Percentiles rank a stretch among this genome's conserved stretches.
Evolutionary conservation across 805 yeast species (phyloP).

Genomic region (Isabelozyma gotoi): DNA sequence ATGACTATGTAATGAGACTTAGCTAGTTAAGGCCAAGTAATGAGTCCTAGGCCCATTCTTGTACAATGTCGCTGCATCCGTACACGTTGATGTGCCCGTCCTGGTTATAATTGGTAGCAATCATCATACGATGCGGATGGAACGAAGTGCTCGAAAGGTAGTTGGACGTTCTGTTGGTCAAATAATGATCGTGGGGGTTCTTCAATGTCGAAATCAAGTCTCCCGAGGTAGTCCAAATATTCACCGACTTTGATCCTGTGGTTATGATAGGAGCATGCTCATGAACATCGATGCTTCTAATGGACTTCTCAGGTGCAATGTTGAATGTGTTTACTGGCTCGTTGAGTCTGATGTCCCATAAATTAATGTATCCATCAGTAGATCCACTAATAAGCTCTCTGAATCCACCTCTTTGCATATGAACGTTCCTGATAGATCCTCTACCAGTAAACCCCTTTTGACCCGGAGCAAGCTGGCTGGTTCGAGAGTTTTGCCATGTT

Average conservation of each 20-base stretch:
- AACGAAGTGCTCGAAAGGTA: constrained; percentile 69
- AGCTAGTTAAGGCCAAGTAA: too few species aligned
- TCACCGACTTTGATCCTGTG: constrained; percentile 77
- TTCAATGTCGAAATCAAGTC: constrained; percentile 63
- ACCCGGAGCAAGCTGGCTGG: constrained; percentile 14
- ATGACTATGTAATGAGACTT: too few species aligned
- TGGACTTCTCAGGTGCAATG: constrained; percentile 49
- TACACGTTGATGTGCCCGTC: constrained; percentile 70
- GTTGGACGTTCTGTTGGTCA: constrained; percentile 45
- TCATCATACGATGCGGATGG: constrained; percentile 93
- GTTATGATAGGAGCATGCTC: constrained; percentile 96
- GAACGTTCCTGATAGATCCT: constrained; percentile 71
- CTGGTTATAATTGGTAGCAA: constrained; percentile 82
- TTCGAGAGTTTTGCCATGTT: constrained; percentile 61
- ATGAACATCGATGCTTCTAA: constrained; percentile 77
- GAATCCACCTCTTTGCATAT: constrained; percentile 95
- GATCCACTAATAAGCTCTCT: constrained; percentile 86
- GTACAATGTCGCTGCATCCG: constrained; percentile 35
- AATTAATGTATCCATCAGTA: constrained; percentile 74
- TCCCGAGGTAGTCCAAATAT: constrained; percentile 85
- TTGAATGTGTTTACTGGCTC: constrained; percentile 69
- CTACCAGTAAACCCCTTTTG: constrained; percentile 27
- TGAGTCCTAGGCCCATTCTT: constrained; percentile 25
- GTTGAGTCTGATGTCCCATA: constrained; percentile 86
- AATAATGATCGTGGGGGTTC: constrained; percentile 44